Evolutionary conservation across 768 basidiomycete genomes (phyloP), one percentile per base, ranked within the genome.

Genomic region (Trametes coccinea): DNA sequence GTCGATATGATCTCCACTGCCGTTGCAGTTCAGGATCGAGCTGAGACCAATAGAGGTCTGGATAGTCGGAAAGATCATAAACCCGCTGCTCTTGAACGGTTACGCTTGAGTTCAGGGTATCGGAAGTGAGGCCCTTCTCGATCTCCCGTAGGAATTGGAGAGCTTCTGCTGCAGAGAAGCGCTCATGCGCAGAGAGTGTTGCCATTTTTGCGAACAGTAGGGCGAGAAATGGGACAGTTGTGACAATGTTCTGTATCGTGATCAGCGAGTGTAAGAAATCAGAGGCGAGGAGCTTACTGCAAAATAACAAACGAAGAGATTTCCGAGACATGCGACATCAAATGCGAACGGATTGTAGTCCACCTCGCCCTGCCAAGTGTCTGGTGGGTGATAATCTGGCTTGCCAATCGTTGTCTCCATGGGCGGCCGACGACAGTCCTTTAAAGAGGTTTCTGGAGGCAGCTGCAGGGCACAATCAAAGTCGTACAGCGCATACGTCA

Each of bases 331-430:
- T 0, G 30, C 57, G 22, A 59, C 57, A 4, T 59, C 57, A 43
- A 51, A 59, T 0, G 57, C 39, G 29, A 59, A 59, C 1, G 57
- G 57, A 22, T 59, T 53, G 33, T 51, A 59, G 7, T 59, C n/a
- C 16, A n/a, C 33, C 27, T 59, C 49, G 5, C 57, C 57, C 2
- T 51, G 57, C 9, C 6, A 3, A 8, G 30, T 14, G 13, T 59
- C 49, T 3, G 8, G 0, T 6, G 57, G 57, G 8, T 59, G 27
- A 30, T 51, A 59, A 1, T 14, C 3, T 17, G 5, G 5, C 7
- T 22, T 14, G 34, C 55, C 46, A 3, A 3, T 6, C 7, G 27
- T 16, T 10, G 55, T 7, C 33, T 56, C 45, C 3, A 2, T 7
- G 3, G 30, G 6, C 10, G 54, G 45, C 17, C 31, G 54, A 5